phyloP scores from a whole-genome alignment of 2,329 filamentous ascomycete species.

The Fusarium virguliforme region DNA sequence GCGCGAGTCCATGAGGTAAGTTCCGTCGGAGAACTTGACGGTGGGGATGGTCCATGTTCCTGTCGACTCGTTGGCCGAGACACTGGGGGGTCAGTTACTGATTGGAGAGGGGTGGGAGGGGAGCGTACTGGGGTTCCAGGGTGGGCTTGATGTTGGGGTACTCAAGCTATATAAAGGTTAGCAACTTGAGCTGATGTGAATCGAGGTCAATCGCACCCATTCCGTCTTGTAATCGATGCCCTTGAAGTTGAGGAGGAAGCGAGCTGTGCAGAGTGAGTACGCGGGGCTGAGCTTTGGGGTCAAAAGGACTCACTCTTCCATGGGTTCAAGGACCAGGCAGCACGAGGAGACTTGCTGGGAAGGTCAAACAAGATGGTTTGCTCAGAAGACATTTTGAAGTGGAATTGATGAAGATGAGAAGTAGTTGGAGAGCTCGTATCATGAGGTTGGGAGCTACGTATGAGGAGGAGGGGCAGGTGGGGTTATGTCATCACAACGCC shows the following conservation, averaged over 20 bases:
- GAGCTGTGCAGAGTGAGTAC: constrained; percentile 62
- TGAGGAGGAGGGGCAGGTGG: constrained; percentile 37
- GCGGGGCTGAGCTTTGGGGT: neutral
- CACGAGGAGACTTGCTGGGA: constrained; percentile 65
- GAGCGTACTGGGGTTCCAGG: constrained; percentile 68
- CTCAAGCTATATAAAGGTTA: constrained; percentile 62
- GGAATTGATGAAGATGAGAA: constrained; percentile 3
- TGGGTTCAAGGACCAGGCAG: constrained; percentile 77
- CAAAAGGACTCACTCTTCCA: constrained; percentile 74
- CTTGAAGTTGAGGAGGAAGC: constrained; percentile 79
- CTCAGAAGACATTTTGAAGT: constrained; percentile 51
- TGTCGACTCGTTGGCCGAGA: constrained; percentile 42
- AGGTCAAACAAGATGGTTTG: constrained; percentile 75
- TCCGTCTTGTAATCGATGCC: constrained; percentile 76
- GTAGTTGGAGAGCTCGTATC: neutral
- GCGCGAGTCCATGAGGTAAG: constrained; percentile 75
- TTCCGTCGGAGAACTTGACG: constrained; percentile 69
- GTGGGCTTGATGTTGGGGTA: constrained; percentile 75
- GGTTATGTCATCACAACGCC: constrained; percentile 19
- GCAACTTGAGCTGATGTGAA: neutral
- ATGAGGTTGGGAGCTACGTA: constrained; percentile 19
- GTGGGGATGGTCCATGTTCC: constrained; percentile 63
- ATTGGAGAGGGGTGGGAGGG: neutral
- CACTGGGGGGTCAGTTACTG: constrained; percentile 30
- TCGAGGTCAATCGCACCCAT: constrained; percentile 63